Evolutionary conservation across 352 stramenopile species (phyloP), one percentile per base, ranked within the genome.

Genomic region (Phytopythium litorale): DNA sequence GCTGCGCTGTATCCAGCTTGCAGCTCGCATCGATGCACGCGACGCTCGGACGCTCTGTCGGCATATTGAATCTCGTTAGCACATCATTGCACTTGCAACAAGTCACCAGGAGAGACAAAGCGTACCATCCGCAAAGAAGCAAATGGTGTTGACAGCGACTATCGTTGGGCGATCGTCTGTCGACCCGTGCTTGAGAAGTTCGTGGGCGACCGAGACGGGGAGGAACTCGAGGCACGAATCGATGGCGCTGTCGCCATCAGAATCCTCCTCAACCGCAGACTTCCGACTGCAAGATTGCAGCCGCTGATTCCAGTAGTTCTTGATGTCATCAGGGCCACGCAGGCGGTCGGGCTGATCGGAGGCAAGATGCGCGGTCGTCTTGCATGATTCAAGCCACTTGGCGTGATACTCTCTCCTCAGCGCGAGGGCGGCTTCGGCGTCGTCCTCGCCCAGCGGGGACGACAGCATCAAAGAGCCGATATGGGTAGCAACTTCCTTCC

Each of bases 81-180:
- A 23, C 30, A 33, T 30, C 2, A 59, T 0, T 9, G 16, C 38
- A 35, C 55, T 2, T 35, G 18, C 13, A 51, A 11, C 28, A 0
- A 40, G n/a, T 9, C 8, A 48, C 40, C 58, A 18, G 21, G 53
- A 30, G 13, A 15, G 37, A 33, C 7, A 61, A 23, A 7, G 23
- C 70, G 33, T 65, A 88, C 80, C 79, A 63, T 89, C 72, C 7
- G 78, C 78, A 45, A 91, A 88, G 48, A 92, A 86, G 60, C 84
- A 92, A 45, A 92, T 89, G 32, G 73, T 77, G 65, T 92, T 92
- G 48, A 88, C 68, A 9, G 78, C 72, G 21, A 81, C 65, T 45
- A 88, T 81, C 1, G 51, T 50, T 16, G n/a, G 67, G 21, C 64
- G 61, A 11, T 71, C 48, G 21, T 67, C 56, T 11, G 30, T 48